Base-by-base conservation (phyloP, 2,329 filamentous ascomycete species). In the Balansia obtecta region DNA sequence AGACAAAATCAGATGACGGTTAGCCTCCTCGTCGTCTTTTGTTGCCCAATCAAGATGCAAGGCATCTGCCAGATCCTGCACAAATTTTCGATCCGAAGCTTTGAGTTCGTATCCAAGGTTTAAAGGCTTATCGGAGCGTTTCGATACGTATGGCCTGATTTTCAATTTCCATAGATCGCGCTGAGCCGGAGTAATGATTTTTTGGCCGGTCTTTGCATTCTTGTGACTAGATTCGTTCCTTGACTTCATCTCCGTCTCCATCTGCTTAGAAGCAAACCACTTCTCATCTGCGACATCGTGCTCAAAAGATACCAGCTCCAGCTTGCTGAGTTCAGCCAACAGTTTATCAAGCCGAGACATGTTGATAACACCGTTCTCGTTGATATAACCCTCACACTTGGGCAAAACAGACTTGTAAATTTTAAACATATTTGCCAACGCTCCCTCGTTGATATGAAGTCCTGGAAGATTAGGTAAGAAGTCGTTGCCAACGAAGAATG, bases 401-500 rank as follows among this genome's bases (percentile, higher is more conserved):
- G 90, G 90, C 53, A 98, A 73, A 38, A 95, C 82, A 45, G 85
- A 77, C 68, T 97, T 97, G 75, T 98, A 98, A 53, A 95, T 82
- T 63, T 86, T 85, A 67, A 98, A 98, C 93, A 98, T 98, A 63
- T 93, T 84, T 22, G 91, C 88, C 67, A 98, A 72, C 20, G 94
- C 93, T 56, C 93, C 94, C 68, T 98, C 94, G 68, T 98, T 98
- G 69, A 98, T 98, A 68, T 98, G 93, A 56, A 98, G 71, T 62
- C 94, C 88, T 5, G 94, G 94, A 52, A 98, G 75, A 68, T 98
- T 96, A 3, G 93, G 93, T 66, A 98, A 77, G 71, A 98, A 98
- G 77, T 98, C 93, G 68, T 98, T 98, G 64, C 93, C 93, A 61
- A 98, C 88, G 67, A 98, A 98, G 72, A 98, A 98, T 45, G 90